phyloP scores from a whole-genome alignment of 192 early-diverging fungal genomes.

The Chytriomyces hyalinus region DNA sequence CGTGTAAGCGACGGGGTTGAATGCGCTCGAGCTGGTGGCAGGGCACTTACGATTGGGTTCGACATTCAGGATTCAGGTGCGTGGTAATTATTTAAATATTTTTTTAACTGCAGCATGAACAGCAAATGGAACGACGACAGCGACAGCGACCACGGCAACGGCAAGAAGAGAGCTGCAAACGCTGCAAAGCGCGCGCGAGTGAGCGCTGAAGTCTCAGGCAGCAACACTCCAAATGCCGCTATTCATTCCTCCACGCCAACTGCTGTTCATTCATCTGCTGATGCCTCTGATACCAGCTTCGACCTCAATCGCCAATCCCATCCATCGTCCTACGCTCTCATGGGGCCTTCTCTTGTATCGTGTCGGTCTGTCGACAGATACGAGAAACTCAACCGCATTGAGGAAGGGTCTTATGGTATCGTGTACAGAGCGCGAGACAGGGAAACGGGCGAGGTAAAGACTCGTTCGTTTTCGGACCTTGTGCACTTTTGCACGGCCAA shows the following conservation, averaged over 20 bases:
- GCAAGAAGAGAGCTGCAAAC: neutral
- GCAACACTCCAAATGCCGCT: conserved; percentile 5
- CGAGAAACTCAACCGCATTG: conserved; percentile 94
- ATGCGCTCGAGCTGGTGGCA: neutral
- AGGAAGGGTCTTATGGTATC: conserved; percentile 95
- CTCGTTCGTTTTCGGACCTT: no score
- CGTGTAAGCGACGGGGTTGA: neutral
- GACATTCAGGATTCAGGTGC: neutral
- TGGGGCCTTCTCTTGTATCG: conserved; percentile 54
- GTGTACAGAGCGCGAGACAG: conserved; percentile 91
- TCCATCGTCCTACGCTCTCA: conserved; percentile 34
- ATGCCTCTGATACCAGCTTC: neutral
- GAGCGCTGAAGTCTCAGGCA: neutral
- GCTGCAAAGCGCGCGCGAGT: no score
- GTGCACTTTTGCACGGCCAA: no score
- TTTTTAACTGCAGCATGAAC: no score
- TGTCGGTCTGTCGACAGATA: conserved; percentile 84
- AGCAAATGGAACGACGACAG: conserved; percentile 36
- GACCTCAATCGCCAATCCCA: neutral
- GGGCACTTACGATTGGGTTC: conserved; percentile 15
- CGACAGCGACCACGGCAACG: conserved; percentile 23
- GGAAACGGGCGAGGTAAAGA: conserved; percentile 64
- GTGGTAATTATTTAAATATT: no score
- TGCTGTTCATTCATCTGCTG: neutral
- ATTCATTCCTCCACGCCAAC: neutral